phyloP scores from a whole-genome alignment of 1,284 basidiomycete genomes.

The Apiotrichum veenhuisii region DNA sequence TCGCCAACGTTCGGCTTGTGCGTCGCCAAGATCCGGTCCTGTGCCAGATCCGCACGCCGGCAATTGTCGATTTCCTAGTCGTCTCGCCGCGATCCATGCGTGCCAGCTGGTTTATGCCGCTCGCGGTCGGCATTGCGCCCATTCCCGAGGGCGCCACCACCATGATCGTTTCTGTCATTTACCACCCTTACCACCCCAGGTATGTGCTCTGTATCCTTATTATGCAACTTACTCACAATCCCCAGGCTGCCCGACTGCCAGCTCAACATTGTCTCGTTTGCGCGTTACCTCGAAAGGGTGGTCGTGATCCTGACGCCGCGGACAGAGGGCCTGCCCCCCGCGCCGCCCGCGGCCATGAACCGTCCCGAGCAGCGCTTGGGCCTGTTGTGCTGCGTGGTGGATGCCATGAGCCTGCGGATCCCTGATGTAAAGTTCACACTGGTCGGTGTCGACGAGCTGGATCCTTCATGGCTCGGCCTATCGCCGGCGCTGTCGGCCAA shows the following conservation, averaged over 20 bases:
- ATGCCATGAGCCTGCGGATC: neutral
- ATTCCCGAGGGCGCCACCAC: constrained; percentile 1
- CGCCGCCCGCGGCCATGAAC: constrained; percentile 1
- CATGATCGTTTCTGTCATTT: constrained; percentile 1
- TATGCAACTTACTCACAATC: too few relatives aligned
- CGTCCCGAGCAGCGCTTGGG: constrained; percentile 1
- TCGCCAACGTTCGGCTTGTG: neutral
- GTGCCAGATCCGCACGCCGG: constrained; percentile 1
- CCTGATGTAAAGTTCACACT: constrained; percentile 3
- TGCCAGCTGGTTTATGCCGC: neutral
- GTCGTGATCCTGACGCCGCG: constrained; percentile 3
- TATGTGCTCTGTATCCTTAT: too few relatives aligned
- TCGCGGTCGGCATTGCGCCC: neutral
- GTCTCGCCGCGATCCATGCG: neutral
- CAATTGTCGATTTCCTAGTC: neutral
- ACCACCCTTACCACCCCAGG: neutral
- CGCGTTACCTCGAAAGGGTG: neutral
- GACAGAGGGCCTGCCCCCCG: neutral
- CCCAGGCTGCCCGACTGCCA: constrained; percentile 1
- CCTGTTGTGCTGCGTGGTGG: neutral
- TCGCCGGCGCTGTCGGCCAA: neutral
- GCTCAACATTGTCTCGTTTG: neutral
- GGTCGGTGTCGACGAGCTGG: constrained; percentile 1
- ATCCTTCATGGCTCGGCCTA: neutral
- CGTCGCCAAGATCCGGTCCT: constrained; percentile 1